Base-by-base conservation (phyloP, 2,329 filamentous ascomycete genomes). In the Mycocentrospora acerina region DNA sequence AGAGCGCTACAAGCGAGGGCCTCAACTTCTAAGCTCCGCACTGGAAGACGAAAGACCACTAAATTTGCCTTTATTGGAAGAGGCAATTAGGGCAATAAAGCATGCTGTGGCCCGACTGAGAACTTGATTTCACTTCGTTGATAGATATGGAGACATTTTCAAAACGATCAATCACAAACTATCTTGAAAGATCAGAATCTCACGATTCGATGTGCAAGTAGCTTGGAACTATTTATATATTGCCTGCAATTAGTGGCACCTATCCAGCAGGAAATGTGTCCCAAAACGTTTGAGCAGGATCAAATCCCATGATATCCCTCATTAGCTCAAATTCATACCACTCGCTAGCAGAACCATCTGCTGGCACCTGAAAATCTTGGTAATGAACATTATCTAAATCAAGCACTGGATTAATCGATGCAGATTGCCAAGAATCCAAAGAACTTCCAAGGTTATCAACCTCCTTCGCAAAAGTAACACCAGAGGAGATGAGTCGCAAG, bases 281-380 rank as follows among this genome's bases (percentile, higher is more conserved):
- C 35, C 35, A 37, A 28, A 37, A 37, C 18, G 19, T 37, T 22
- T 37, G 27, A n/a, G 24, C 18, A 18, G 27, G 35, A 22, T 32
- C 35, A 32, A 37, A 31, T 4, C 35, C 35, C 27, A 37, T 37
- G 4, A 37, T 24, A 18, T 32, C 35, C 22, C 18, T 16, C 35
- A 37, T 31, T 12, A 37, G 22, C 9, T 32, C 35, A 3, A 37
- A 37, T 18, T 32, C 13, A 31, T 29, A 15, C 10, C 28, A 18
- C 6, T 6, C 6, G 14, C 18, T 13, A 3, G 22, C 4, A 3
- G 7, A 7, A 26, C 24, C 13, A 14, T 18, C 19, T 13, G 19
- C 12, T n/a, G 26, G 19, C 5, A 22, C 5, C 5, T 22, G 19
- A 22, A 9, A 5, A 22, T 9, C 19, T 9, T 22, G 5, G 9